These are phyloP conservation scores for Colletotrichum salicis DNA, from an alignment of 2,329 filamentous ascomycete species.

Conservation along the genomic window DNA sequence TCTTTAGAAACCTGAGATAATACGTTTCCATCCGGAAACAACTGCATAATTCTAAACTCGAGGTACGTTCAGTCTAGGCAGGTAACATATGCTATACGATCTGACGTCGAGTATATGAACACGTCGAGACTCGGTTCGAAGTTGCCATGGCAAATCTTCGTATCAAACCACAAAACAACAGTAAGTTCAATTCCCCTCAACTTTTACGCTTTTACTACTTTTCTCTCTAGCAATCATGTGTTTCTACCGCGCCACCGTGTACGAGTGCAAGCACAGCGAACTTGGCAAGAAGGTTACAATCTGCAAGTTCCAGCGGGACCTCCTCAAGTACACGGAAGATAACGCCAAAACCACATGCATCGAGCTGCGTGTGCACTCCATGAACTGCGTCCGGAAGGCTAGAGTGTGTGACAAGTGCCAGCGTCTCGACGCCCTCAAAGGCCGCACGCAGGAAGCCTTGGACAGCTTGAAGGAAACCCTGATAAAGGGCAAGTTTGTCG, in stretches of 20 bases:
- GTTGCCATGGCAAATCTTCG: background rate
- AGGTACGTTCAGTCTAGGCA: background rate
- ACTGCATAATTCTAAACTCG: background rate
- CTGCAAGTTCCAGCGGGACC: conserved; percentile 19
- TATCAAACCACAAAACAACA: background rate
- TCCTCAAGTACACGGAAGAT: conserved; percentile 1
- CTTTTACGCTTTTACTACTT: background rate
- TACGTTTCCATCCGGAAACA: background rate
- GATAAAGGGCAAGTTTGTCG: background rate
- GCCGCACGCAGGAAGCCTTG: conserved; percentile 9
- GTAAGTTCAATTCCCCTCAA: background rate
- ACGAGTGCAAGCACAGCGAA: conserved; percentile 37
- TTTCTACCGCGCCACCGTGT: conserved; percentile 36
- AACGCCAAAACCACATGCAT: background rate
- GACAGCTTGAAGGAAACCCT: conserved; percentile 2
- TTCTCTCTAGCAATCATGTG: conserved; percentile 35
- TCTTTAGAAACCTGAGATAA: background rate
- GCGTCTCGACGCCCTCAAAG: conserved; percentile 10
- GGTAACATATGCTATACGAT: background rate
- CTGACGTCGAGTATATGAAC: background rate
- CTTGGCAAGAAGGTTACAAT: conserved; percentile 22
- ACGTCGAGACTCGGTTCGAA: background rate
- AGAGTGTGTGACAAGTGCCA: conserved; percentile 23
- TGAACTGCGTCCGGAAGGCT: conserved; percentile 16
- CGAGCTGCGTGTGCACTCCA: conserved; percentile 2